Conservation (phyloP, 2,329 filamentous ascomycete species). For the Colletotrichum tropicicola region DNA sequence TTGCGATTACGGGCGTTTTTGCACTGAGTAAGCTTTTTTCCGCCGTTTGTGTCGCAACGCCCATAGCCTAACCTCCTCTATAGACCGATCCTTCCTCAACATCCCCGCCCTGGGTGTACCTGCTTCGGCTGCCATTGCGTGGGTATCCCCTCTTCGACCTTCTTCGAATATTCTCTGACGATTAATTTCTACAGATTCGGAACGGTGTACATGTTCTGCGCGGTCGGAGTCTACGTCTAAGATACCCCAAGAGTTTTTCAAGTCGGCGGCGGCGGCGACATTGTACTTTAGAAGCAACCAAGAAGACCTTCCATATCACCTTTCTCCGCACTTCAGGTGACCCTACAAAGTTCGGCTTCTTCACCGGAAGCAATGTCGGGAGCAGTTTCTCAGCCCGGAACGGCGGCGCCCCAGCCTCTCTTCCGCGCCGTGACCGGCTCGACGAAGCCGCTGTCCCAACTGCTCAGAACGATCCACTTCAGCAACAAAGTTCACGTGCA, state of each 20-base stretch:
- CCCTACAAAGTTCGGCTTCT: not conserved
- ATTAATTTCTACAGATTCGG: conserved; percentile 72
- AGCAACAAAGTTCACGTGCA: conserved; percentile 70
- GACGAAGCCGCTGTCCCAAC: conserved; percentile 77
- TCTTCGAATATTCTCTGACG: conserved; percentile 7
- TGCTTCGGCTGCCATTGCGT: conserved; percentile 91
- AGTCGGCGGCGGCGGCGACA: conserved; percentile 28
- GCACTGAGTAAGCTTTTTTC: conserved; percentile 75
- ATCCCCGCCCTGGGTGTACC: conserved; percentile 83
- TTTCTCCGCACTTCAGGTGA: conserved; percentile 13
- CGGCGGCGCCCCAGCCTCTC: conserved; percentile 53
- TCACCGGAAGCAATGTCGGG: conserved; percentile 32
- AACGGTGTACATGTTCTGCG: conserved; percentile 98
- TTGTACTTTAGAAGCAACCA: conserved; percentile 33
- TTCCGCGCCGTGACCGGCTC: conserved; percentile 83
- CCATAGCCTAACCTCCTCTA: conserved; percentile 34
- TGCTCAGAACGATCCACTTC: conserved; percentile 66
- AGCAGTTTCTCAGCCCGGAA: conserved; percentile 32
- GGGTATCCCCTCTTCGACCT: conserved; percentile 49
- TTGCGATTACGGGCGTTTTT: conserved; percentile 81
- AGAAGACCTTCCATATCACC: conserved; percentile 23
- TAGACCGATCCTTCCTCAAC: conserved; percentile 84
- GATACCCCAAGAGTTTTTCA: conserved; percentile 51
- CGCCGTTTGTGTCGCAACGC: not conserved
- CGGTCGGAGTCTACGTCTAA: conserved; percentile 97